Conservation (phyloP, 2,329 filamentous ascomycete species). For the Beauveria varroae region DNA sequence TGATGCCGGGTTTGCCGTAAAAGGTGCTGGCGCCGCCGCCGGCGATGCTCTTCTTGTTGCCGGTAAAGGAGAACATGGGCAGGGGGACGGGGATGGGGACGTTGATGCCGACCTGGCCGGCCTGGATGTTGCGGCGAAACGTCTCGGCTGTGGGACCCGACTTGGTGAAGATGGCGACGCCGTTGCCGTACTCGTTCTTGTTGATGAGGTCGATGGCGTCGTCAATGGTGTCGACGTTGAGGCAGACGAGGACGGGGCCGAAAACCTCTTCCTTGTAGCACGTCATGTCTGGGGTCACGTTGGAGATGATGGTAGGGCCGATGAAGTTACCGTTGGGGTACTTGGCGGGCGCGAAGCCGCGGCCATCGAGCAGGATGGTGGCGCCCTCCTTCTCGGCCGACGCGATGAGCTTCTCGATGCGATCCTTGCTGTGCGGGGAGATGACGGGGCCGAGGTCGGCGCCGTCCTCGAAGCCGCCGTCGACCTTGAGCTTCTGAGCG, state of each 20-base stretch:
- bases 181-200: slow-evolving; percentile 80
- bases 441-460: slow-evolving; percentile 79
- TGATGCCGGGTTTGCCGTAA: slow-evolving; percentile 85
- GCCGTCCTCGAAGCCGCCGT: slow-evolving; percentile 74
- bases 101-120: slow-evolving; percentile 80
- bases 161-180: slow-evolving; percentile 75
- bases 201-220: slow-evolving; percentile 79
- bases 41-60: slow-evolving; percentile 83
- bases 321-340: slow-evolving; percentile 84
- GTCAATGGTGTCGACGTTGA: slow-evolving; percentile 70
- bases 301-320: slow-evolving; percentile 73
- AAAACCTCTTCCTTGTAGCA: slow-evolving; percentile 86
- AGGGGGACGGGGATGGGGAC: slow-evolving; percentile 69
- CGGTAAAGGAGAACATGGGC: slow-evolving; percentile 66
- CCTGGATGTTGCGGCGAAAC: slow-evolving; percentile 76
- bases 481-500: slow-evolving; percentile 64
- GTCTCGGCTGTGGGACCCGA: slow-evolving; percentile 68
- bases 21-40: slow-evolving; percentile 91
- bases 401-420: slow-evolving; percentile 69
- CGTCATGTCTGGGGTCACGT: slow-evolving; percentile 72
- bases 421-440: slow-evolving; percentile 67
- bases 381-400: slow-evolving; percentile 75
- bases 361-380: slow-evolving; percentile 73
- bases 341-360: slow-evolving; percentile 65
- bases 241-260: slow-evolving; percentile 73